Percentiles rank a stretch among this genome's conserved stretches.
These are phyloP conservation scores for Candida ponderosae DNA, from an alignment of 805 yeast species.

Conservation along the genomic window DNA sequence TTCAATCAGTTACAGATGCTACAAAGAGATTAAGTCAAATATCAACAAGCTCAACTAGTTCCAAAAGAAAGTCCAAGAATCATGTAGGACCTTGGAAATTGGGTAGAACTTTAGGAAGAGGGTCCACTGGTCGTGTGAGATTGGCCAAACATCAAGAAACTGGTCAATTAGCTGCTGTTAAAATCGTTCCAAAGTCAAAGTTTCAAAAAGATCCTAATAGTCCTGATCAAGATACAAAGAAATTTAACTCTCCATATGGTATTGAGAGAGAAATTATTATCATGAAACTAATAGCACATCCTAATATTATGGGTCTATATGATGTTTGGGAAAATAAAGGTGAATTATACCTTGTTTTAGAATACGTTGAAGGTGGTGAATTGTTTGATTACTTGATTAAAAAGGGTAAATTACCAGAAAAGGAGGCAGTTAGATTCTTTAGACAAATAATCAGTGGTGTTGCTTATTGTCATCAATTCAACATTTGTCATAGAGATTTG, in stretches of 20 bases:
- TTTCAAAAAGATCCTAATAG: conserved; percentile 35
- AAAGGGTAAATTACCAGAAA: conserved; percentile 80
- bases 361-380: conserved; percentile 97
- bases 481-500: conserved; percentile 82
- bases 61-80: conserved; percentile 21
- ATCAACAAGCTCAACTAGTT: conserved; percentile 21
- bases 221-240: conserved; percentile 48
- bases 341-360: conserved; percentile 78
- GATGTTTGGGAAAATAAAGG: conserved; percentile 87
- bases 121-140: conserved; percentile 94
- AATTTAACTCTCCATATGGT: conserved; percentile 54
- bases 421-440: conserved; percentile 85
- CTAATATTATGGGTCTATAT: conserved; percentile 68
- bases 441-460: conserved; percentile 80
- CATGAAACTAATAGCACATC: conserved; percentile 74
- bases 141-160: conserved; percentile 81
- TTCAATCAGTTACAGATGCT: conserved; percentile 22
- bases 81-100: conserved; percentile 91
- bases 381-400: conserved; percentile 86
- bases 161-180: conserved; percentile 91
- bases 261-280: conserved; percentile 80
- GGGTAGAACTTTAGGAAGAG: conserved; percentile 90
- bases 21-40: conserved; percentile 20
- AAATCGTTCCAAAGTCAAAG: conserved; percentile 84
- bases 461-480: conserved; percentile 76